phyloP scores from a whole-genome alignment of 495 filamentous ascomycete species.

The Neurospora tetrasperma region DNA sequence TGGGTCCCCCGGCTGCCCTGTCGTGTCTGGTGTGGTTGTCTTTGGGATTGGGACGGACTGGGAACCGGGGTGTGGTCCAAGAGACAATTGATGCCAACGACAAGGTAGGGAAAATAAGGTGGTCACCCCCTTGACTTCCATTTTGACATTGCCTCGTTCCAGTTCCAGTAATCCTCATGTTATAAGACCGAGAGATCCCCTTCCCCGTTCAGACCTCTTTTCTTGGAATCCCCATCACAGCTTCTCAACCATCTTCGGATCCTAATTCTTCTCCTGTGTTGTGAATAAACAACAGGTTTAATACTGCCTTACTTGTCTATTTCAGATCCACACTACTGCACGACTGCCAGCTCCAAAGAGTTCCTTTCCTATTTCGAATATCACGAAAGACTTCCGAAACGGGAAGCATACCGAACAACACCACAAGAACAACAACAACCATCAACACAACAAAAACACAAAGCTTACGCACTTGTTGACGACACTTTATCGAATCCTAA shows the following conservation, averaged over 20 bases:
- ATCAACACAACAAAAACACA: neutral
- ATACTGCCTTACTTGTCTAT: conserved; percentile 1
- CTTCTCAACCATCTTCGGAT: conserved; percentile 12
- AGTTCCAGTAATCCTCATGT: conserved; percentile 20
- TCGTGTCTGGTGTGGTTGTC: neutral
- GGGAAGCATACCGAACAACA: neutral
- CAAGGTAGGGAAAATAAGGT: conserved; percentile 17
- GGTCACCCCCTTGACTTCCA: conserved; percentile 7
- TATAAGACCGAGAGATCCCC: conserved; percentile 21
- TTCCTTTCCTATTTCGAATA: conserved; percentile 4
- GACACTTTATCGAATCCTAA: neutral
- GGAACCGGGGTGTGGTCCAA: conserved; percentile 14
- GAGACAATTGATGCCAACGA: conserved; percentile 16
- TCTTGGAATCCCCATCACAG: conserved; percentile 21
- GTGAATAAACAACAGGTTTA: neutral
- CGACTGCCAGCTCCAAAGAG: conserved; percentile 2
- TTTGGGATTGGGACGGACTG: conserved; percentile 1
- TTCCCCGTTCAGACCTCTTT: conserved; percentile 15
- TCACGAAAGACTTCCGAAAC: conserved; percentile 1
- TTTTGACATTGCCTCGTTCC: conserved; percentile 16
- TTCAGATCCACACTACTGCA: conserved; percentile 9
- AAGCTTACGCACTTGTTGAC: conserved; percentile 9
- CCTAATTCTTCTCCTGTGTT: conserved; percentile 3
- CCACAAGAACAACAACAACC: neutral
- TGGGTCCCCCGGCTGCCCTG: neutral